A percentile compares a stretch with the other conserved stretches of the same genome.
Evolutionary conservation across 495 filamentous ascomycete species (phyloP).

Genomic region (Neurospora cerealis): DNA sequence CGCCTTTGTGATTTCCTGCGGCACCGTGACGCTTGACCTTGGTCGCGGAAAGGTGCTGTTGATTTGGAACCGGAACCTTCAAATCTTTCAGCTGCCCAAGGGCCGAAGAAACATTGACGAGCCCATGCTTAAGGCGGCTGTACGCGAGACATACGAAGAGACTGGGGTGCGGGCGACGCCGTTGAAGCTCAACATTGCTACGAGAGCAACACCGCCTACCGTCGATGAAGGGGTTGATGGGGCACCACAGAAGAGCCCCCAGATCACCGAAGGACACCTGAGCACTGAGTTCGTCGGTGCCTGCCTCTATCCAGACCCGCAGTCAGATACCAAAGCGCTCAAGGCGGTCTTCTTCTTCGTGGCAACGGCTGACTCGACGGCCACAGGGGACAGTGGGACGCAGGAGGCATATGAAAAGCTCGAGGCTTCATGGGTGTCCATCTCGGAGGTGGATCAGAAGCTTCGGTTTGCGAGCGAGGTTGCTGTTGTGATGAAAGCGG

Average conservation of each 20-base stretch:
- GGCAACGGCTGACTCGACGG: slow-evolving; percentile 20
- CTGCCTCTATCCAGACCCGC: slow-evolving; percentile 21
- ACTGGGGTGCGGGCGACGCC: slow-evolving; percentile 29
- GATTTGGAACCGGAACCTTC: slow-evolving; percentile 32
- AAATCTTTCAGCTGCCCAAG: slow-evolving; percentile 37
- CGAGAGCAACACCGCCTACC: slow-evolving; percentile 19
- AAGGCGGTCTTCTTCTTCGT: slow-evolving; percentile 24
- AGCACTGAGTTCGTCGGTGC: slow-evolving; percentile 21
- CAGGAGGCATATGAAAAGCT: slow-evolving; percentile 24
- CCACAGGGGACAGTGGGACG: slow-evolving; percentile 7
- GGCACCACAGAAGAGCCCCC: slow-evolving; percentile 5
- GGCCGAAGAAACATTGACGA: slow-evolving; percentile 37
- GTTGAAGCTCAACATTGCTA: slow-evolving; percentile 26
- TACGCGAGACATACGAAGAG: slow-evolving; percentile 39
- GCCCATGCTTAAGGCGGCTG: slow-evolving; percentile 26
- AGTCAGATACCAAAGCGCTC: slow-evolving; percentile 14
- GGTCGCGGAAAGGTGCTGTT: slow-evolving; percentile 24
- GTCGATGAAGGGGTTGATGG: background rate
- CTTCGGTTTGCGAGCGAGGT: slow-evolving; percentile 20
- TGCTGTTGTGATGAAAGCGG: slow-evolving; percentile 12
- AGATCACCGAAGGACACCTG: slow-evolving; percentile 14
- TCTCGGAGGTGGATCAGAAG: slow-evolving; percentile 9
- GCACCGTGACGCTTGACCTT: slow-evolving; percentile 34
- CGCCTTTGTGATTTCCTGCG: slow-evolving; percentile 33
- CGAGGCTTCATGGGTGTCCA: slow-evolving; percentile 14